These are phyloP conservation scores for Mucor plumbeus DNA, from an alignment of 371 early-diverging fungal genomes.

Conservation along the genomic window DNA sequence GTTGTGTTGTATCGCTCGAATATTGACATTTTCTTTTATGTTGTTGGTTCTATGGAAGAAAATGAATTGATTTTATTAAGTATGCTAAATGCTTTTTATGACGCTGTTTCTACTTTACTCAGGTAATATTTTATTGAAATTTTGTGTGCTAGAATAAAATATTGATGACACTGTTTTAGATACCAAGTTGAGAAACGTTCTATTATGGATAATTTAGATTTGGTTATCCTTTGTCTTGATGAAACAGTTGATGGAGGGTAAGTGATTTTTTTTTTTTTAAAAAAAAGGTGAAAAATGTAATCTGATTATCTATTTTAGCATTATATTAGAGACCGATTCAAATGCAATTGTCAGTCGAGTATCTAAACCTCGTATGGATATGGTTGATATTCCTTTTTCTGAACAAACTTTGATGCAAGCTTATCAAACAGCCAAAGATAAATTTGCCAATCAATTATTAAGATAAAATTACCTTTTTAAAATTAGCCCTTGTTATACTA, in stretches of 20 bases:
- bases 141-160: too few species aligned
- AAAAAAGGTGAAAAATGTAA: not conserved
- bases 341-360: slow-evolving; percentile 88
- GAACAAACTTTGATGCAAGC: slow-evolving; percentile 93
- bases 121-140: slow-evolving; percentile 54
- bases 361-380: slow-evolving; percentile 84
- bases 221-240: slow-evolving; percentile 90
- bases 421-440: slow-evolving; percentile 89
- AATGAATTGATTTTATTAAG: slow-evolving; percentile 90
- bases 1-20: slow-evolving; percentile 86
- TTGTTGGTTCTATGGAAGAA: slow-evolving; percentile 91
- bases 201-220: slow-evolving; percentile 89
- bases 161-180: slow-evolving; percentile 40
- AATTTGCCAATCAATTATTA: slow-evolving; percentile 79
- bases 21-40: slow-evolving; percentile 89
- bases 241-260: slow-evolving; percentile 97
- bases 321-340: slow-evolving; percentile 90
- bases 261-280: not conserved
- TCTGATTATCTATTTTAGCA: slow-evolving; percentile 40
- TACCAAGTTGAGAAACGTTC: slow-evolving; percentile 91
- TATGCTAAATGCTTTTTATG: slow-evolving; percentile 83
- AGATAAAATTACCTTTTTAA: slow-evolving; percentile 44
- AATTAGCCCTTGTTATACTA: not conserved
- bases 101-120: slow-evolving; percentile 83
- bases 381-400: slow-evolving; percentile 82